Conservation (phyloP, 805 yeast genomes). For the Jamesozyma rosinii region DNA sequence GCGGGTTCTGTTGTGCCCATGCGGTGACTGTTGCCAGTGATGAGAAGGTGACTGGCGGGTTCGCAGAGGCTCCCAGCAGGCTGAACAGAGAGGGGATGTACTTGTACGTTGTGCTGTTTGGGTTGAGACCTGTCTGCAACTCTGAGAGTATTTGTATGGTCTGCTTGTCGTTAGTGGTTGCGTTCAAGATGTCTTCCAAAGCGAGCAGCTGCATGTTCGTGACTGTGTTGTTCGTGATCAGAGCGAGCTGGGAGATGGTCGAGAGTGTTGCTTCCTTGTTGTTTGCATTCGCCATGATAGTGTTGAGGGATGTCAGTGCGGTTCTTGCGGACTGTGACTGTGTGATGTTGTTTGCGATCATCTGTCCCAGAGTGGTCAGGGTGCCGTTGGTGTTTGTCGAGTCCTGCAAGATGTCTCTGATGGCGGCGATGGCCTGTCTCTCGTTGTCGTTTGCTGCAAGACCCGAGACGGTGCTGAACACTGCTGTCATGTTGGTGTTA, state of each 20-base stretch:
- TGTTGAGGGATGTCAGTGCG: slow-evolving; percentile 16
- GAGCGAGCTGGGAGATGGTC: slow-evolving; percentile 16
- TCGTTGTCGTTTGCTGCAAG: slow-evolving; percentile 11
- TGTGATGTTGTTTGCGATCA: slow-evolving; percentile 18
- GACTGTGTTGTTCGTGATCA: slow-evolving; percentile 13
- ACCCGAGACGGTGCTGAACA: slow-evolving; percentile 10
- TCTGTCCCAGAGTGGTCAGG: slow-evolving; percentile 9
- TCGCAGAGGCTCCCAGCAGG: slow-evolving; percentile 16
- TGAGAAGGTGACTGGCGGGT: slow-evolving; percentile 18
- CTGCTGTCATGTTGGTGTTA: slow-evolving; percentile 4
- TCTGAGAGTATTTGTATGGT: slow-evolving; percentile 11
- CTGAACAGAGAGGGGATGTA: slow-evolving; percentile 19
- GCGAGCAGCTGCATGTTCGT: slow-evolving; percentile 20
- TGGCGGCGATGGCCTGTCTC: slow-evolving; percentile 15
- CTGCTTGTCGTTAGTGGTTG: slow-evolving; percentile 16
- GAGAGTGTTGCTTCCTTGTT: slow-evolving; percentile 15
- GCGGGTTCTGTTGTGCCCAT: slow-evolving; percentile 23
- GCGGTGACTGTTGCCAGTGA: slow-evolving; percentile 18
- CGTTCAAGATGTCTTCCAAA: slow-evolving; percentile 15
- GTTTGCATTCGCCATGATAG: slow-evolving; percentile 11
- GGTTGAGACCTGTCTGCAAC: slow-evolving; percentile 12
- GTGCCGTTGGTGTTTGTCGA: slow-evolving; percentile 16
- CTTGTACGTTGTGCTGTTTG: slow-evolving; percentile 12
- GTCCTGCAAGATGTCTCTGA: slow-evolving; percentile 11
- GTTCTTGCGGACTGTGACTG: slow-evolving; percentile 14